Evolutionary conservation across 225 moss, liverwort and hornwort genomes (phyloP).

Genomic region (Asterella californica): DNA sequence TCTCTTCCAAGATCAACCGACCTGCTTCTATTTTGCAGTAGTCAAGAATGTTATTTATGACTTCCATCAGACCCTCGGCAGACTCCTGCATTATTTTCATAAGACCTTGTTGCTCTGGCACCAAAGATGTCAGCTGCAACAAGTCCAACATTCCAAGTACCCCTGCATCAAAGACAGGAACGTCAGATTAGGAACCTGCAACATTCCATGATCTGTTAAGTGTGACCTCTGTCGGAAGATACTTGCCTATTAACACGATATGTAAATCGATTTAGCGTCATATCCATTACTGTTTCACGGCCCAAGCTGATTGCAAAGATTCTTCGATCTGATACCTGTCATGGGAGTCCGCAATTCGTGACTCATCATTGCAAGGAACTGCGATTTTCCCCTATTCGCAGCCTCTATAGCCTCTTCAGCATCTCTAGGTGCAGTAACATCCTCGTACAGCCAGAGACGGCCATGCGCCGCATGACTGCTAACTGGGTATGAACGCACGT

Average conservation of each 20-base stretch:
- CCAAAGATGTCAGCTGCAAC: conserved; percentile 64
- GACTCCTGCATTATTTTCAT: conserved; percentile 95
- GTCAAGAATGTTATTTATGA: conserved; percentile 92
- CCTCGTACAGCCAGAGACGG: conserved; percentile 84
- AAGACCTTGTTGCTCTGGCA: conserved; percentile 63
- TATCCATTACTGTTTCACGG: not conserved
- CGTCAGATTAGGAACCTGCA: not conserved
- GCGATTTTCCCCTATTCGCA: conserved; percentile 82
- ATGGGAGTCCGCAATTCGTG: conserved; percentile 94
- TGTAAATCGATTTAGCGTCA: not conserved
- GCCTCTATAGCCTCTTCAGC: conserved; percentile 65
- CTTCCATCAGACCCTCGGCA: conserved; percentile 89
- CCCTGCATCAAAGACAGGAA: conserved; percentile 30
- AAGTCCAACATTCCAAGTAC: conserved; percentile 94
- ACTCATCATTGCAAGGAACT: conserved; percentile 98
- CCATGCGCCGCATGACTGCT: conserved; percentile 71
- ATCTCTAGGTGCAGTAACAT: conserved; percentile 68
- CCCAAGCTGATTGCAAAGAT: not conserved
- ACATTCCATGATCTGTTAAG: too few species aligned
- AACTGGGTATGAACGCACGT: conserved; percentile 82
- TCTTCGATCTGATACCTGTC: conserved; percentile 44
- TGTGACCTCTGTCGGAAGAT: not conserved
- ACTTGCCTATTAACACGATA: not conserved
- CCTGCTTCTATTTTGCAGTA: conserved; percentile 94
- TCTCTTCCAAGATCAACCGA: conserved; percentile 75